A percentile compares a stretch with the other conserved stretches of the same genome.
Evolutionary conservation across 2,329 filamentous ascomycete species (phyloP).

Genomic region (Alternaria consortialis): DNA sequence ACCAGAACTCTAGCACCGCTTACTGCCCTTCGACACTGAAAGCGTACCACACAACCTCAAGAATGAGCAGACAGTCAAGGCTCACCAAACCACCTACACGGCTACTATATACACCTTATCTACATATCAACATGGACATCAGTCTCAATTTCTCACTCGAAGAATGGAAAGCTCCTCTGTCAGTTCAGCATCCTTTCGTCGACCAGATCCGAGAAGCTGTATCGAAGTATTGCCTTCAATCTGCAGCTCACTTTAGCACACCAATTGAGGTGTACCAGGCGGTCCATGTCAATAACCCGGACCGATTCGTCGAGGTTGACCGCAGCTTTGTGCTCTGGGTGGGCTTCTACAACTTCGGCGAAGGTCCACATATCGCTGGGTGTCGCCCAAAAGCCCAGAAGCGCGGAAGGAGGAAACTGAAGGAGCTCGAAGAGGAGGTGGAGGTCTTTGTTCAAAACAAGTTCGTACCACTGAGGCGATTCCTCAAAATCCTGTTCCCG

Average conservation of each 20-base stretch:
- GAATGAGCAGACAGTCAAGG: background rate
- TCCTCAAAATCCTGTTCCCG: conserved; percentile 18
- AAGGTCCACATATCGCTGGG: background rate
- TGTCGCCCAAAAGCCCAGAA: background rate
- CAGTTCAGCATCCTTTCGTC: conserved; percentile 15
- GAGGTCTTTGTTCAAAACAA: background rate
- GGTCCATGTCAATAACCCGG: background rate
- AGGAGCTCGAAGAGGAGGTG: background rate
- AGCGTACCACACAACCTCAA: background rate
- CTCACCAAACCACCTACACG: background rate
- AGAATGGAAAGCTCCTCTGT: conserved; percentile 7
- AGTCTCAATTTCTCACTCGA: background rate
- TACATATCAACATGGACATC: background rate
- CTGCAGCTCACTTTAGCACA: conserved; percentile 11
- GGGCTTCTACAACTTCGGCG: conserved; percentile 16
- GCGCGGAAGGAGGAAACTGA: background rate
- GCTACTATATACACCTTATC: too few relatives aligned
- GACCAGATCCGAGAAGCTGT: conserved; percentile 10
- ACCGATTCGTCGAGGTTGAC: background rate
- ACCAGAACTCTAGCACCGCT: background rate
- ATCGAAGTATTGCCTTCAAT: conserved; percentile 16
- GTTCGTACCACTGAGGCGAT: conserved; percentile 11
- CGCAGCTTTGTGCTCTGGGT: conserved; percentile 4
- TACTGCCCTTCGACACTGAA: background rate
- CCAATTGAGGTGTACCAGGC: conserved; percentile 14